Percentiles rank a stretch among this genome's conserved stretches.
These are phyloP conservation scores for Ogataea henricii DNA, from an alignment of 805 yeast species.

Conservation along the genomic window DNA sequence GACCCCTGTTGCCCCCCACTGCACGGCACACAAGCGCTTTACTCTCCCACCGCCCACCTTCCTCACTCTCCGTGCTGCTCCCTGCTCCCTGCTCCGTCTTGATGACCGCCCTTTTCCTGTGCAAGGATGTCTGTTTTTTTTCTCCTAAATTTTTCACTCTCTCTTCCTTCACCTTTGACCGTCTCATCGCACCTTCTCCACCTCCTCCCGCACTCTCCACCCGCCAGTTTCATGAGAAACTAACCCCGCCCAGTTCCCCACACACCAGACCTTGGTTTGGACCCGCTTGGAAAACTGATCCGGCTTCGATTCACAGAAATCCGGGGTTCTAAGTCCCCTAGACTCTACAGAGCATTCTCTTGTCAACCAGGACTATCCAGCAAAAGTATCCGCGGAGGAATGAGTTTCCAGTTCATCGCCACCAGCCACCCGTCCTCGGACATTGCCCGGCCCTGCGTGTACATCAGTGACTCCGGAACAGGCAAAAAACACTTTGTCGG, in stretches of 20 bases:
- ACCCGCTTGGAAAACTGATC: neutral
- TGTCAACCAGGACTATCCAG: neutral
- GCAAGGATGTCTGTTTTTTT: neutral
- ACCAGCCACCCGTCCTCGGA: slow-evolving; percentile 66
- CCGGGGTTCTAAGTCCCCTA: slow-evolving; percentile 2
- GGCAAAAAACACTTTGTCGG: slow-evolving; percentile 73
- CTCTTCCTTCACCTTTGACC: no score
- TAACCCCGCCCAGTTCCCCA: neutral
- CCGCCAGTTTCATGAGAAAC: neutral
- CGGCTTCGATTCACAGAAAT: neutral
- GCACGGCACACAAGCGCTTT: no score
- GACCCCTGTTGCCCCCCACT: no score
- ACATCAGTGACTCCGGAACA: slow-evolving; percentile 47
- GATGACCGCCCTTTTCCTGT: no score
- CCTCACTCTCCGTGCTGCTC: no score
- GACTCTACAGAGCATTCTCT: neutral
- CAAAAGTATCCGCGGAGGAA: slow-evolving; percentile 14
- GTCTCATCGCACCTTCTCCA: no score
- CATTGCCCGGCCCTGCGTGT: slow-evolving; percentile 54
- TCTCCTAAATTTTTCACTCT: neutral
- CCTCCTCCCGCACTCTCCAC: no score
- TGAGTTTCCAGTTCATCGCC: slow-evolving; percentile 51
- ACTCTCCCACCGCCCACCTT: no score
- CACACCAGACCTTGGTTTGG: neutral
- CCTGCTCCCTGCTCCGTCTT: no score